Evolutionary conservation across 495 filamentous ascomycete genomes (phyloP).

Genomic region (Penicillium manginii): DNA sequence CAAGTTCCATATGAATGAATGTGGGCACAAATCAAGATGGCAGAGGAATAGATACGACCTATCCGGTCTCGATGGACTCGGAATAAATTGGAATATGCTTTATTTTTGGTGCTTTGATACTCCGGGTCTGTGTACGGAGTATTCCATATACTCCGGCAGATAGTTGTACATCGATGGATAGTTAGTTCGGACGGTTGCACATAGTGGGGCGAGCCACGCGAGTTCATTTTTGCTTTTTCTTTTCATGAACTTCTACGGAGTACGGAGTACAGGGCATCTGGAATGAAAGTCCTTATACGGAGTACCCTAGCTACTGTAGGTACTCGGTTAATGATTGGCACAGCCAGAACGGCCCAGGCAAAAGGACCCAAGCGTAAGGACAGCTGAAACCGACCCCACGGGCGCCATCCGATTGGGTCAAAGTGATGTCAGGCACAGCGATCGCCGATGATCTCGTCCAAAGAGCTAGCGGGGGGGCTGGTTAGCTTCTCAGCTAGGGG

Average conservation of each 20-base stretch:
- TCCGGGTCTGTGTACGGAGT: no score
- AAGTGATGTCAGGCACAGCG: slow-evolving; percentile 23
- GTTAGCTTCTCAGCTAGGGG: slow-evolving; percentile 6
- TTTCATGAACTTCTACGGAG: background rate
- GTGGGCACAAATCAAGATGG: no score
- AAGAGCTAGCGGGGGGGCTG: background rate
- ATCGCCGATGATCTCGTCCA: background rate
- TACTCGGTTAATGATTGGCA: no score
- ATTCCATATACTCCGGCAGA: background rate
- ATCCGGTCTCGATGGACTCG: no score
- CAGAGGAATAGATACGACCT: no score
- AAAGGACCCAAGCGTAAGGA: slow-evolving; percentile 13
- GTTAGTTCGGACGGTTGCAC: background rate
- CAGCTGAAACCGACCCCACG: slow-evolving; percentile 28
- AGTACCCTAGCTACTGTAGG: no score
- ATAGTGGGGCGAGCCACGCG: slow-evolving; percentile 2
- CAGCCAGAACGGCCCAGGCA: background rate
- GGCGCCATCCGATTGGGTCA: slow-evolving; percentile 28
- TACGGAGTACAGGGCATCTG: background rate
- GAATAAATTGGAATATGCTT: no score
- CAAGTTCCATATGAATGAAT: no score
- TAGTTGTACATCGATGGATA: background rate
- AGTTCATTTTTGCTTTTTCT: background rate
- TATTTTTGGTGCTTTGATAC: no score
- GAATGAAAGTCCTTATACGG: background rate